Evolutionary conservation across 163 green algal genomes (phyloP).

Genomic region (Volvox carteri): DNA sequence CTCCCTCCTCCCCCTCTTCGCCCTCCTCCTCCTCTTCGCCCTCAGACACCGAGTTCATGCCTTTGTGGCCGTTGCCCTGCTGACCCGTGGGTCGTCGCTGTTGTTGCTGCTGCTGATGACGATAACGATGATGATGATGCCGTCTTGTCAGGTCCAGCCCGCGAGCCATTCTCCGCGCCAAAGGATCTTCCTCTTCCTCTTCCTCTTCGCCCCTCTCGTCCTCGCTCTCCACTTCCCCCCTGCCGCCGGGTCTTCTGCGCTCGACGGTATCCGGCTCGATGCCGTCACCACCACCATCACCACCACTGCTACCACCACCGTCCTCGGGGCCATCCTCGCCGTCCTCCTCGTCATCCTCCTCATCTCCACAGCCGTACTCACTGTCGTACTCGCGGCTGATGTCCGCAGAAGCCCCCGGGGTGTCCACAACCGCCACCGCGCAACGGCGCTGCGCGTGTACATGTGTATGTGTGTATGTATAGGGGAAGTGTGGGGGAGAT

Average conservation of each 20-base stretch:
- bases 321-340: slow-evolving; percentile 23
- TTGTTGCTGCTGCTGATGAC: no score
- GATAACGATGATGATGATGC: not conserved
- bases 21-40: not conserved
- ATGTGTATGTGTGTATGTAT: no score
- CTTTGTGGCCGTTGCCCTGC: not conserved
- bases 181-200: slow-evolving; percentile 28
- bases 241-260: no score
- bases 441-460: no score
- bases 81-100: no score
- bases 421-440: no score
- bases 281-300: not conserved
- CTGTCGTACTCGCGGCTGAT: not conserved
- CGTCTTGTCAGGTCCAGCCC: not conserved
- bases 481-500: no score
- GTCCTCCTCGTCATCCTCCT: not conserved
- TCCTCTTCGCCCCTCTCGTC: slow-evolving; percentile 15
- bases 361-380: not conserved
- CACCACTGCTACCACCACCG: not conserved
- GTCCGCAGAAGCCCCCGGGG: slow-evolving; percentile 23
- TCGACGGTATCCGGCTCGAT: not conserved
- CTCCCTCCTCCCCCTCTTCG: slow-evolving; percentile 3
- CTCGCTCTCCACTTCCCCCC: not conserved
- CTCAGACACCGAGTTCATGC: not conserved
- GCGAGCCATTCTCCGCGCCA: slow-evolving; percentile 18